Evolutionary conservation across 2,329 filamentous ascomycete species (phyloP).

Genomic region (Sporothrix pseudoabietina): DNA sequence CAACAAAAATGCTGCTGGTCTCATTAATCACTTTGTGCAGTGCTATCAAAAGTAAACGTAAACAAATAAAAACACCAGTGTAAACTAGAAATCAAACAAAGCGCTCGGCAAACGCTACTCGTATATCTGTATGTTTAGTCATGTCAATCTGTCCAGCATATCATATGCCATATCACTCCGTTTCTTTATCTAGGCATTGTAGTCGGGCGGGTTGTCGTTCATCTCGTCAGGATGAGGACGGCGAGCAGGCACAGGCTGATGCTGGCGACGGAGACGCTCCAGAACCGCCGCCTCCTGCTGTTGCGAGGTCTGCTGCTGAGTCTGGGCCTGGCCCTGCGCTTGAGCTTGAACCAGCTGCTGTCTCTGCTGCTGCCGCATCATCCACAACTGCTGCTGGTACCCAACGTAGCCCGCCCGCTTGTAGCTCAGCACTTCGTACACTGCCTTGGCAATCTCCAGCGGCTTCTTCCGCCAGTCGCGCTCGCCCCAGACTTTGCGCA

Average conservation of each 20-base stretch:
- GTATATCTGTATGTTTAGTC: background rate
- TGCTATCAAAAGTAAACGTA: background rate
- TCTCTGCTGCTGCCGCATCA: slow-evolving; percentile 19
- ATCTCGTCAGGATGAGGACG: slow-evolving; percentile 11
- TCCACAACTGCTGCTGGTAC: slow-evolving; percentile 22
- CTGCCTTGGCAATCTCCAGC: slow-evolving; percentile 42
- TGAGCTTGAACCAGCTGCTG: slow-evolving; percentile 9
- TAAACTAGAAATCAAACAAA: background rate
- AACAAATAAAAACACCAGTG: background rate
- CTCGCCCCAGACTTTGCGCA: slow-evolving; percentile 42
- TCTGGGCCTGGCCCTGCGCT: background rate
- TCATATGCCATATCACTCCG: background rate
- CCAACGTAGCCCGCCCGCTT: slow-evolving; percentile 39
- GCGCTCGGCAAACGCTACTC: background rate
- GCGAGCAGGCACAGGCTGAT: background rate
- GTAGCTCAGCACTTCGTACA: slow-evolving; percentile 46
- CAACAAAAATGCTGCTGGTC: background rate
- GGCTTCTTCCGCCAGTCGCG: slow-evolving; percentile 41
- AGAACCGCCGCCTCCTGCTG: background rate
- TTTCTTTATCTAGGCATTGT: slow-evolving; percentile 8
- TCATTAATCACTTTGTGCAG: background rate
- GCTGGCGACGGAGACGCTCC: background rate
- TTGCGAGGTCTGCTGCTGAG: background rate
- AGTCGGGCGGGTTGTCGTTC: slow-evolving; percentile 24
- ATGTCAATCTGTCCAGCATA: background rate